These are phyloP conservation scores for Dentipellis sp. DNA, from an alignment of 768 basidiomycete genomes.

Conservation along the genomic window DNA sequence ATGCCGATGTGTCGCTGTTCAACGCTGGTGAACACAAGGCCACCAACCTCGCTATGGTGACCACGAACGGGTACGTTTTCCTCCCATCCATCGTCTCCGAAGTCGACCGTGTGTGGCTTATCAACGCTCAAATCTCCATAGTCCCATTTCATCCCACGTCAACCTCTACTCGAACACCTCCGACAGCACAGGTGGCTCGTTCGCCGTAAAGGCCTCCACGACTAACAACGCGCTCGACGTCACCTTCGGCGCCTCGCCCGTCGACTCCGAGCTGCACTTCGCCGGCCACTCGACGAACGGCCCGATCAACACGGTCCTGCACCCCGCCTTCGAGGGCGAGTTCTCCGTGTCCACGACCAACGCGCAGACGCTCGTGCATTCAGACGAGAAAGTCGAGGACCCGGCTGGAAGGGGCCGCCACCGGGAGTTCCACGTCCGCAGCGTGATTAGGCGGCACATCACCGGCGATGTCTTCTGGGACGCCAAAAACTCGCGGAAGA, in stretches of 20 bases:
- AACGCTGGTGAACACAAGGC: slow-evolving; percentile 16
- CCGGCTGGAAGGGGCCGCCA: slow-evolving; percentile 27
- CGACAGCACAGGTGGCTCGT: slow-evolving; percentile 21
- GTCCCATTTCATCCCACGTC: slow-evolving; percentile 24
- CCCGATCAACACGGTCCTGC: slow-evolving; percentile 19
- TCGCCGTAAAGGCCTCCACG: slow-evolving; percentile 22
- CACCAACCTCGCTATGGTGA: slow-evolving; percentile 24
- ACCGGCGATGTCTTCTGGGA: neutral
- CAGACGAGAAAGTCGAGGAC: slow-evolving; percentile 18
- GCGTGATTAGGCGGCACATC: too few relatives aligned
- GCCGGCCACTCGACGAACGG: slow-evolving; percentile 22
- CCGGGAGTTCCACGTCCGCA: slow-evolving; percentile 11
- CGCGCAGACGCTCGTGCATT: slow-evolving; percentile 15
- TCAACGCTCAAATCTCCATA: slow-evolving; percentile 11
- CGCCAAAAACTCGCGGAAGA: neutral
- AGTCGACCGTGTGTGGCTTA: neutral
- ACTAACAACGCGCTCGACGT: slow-evolving; percentile 23
- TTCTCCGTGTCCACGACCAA: slow-evolving; percentile 24
- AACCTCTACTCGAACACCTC: slow-evolving; percentile 23
- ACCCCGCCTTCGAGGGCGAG: slow-evolving; percentile 32
- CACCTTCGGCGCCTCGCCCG: slow-evolving; percentile 22
- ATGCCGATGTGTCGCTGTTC: slow-evolving; percentile 19
- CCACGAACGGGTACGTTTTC: slow-evolving; percentile 34
- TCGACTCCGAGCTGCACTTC: slow-evolving; percentile 26
- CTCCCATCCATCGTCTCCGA: neutral